Conservation (phyloP, 2,329 filamentous ascomycete genomes). For the Fusarium armeniacum region DNA sequence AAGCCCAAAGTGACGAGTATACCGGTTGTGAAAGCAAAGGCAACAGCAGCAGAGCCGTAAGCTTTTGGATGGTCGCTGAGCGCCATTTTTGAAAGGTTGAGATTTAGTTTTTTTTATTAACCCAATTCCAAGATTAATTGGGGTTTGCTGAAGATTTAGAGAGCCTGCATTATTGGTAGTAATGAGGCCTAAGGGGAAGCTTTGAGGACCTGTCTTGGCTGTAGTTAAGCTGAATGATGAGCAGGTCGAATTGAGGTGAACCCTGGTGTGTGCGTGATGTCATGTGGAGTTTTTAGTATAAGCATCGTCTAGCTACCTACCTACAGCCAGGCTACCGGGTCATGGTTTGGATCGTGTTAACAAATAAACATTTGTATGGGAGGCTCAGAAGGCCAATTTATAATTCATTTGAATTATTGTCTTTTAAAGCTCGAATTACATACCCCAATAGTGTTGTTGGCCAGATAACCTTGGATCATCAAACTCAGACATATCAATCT, state of each 20-base stretch:
- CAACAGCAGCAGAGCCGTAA: slow-evolving; percentile 75
- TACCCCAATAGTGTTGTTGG: background rate
- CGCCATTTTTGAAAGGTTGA: slow-evolving; percentile 64
- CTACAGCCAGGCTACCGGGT: background rate
- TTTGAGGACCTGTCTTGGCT: slow-evolving; percentile 15
- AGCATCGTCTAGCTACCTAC: background rate
- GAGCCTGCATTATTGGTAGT: slow-evolving; percentile 28
- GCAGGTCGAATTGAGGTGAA: slow-evolving; percentile 22
- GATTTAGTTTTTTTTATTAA: background rate
- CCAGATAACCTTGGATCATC: too few species aligned
- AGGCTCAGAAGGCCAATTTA: background rate
- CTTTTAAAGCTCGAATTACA: background rate
- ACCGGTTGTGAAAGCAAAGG: slow-evolving; percentile 82
- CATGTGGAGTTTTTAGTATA: slow-evolving; percentile 41
- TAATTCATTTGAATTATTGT: background rate
- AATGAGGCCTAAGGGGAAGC: slow-evolving; percentile 9
- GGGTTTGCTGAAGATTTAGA: slow-evolving; percentile 18
- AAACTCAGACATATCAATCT: background rate
- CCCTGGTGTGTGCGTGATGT: slow-evolving; percentile 44
- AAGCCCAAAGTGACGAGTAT: slow-evolving; percentile 81
- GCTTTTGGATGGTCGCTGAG: slow-evolving; percentile 72
- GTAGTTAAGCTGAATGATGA: slow-evolving; percentile 10
- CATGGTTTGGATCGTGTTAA: background rate
- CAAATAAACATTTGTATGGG: background rate
- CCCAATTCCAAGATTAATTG: slow-evolving; percentile 22